Conservation (phyloP, 208 protist species). For the Acanthamoeba culbertsoni region DNA sequence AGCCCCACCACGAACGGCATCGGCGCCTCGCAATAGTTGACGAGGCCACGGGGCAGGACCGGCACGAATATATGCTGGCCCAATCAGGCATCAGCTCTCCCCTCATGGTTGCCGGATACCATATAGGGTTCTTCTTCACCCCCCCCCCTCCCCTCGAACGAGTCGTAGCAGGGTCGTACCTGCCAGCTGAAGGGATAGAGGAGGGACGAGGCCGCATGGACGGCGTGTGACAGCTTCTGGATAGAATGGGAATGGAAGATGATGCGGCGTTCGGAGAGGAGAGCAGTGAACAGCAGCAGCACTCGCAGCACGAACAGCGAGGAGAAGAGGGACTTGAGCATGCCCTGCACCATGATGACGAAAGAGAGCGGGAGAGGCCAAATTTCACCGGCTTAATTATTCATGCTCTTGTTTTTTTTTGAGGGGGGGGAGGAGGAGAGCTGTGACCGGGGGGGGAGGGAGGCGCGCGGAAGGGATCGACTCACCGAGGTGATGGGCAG, state of each 20-base stretch:
- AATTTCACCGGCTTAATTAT: no score
- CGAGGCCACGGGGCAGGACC: background rate
- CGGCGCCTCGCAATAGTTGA: slow-evolving; percentile 27
- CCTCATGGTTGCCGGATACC: no score
- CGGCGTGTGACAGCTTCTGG: background rate
- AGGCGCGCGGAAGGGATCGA: background rate
- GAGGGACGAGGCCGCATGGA: background rate
- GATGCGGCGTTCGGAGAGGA: slow-evolving; percentile 23
- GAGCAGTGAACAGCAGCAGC: slow-evolving; percentile 15
- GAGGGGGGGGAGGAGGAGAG: no score
- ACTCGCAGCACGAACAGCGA: background rate
- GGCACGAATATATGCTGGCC: slow-evolving; percentile 22
- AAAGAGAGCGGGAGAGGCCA: background rate
- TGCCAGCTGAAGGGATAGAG: slow-evolving; percentile 36
- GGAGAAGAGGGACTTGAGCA: background rate
- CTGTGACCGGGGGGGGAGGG: no score
- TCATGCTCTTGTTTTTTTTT: no score
- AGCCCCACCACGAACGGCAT: slow-evolving; percentile 40
- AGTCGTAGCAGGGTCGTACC: background rate
- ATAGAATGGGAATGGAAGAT: background rate
- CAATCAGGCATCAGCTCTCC: background rate
- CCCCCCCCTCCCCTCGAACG: background rate
- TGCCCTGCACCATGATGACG: background rate
- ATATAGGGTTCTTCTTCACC: no score
- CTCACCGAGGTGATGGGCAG: background rate